Percentiles rank a stretch among this genome's conserved stretches.
phyloP scores from a whole-genome alignment of 345 rosid genomes.

The Citrus sp. region DNA sequence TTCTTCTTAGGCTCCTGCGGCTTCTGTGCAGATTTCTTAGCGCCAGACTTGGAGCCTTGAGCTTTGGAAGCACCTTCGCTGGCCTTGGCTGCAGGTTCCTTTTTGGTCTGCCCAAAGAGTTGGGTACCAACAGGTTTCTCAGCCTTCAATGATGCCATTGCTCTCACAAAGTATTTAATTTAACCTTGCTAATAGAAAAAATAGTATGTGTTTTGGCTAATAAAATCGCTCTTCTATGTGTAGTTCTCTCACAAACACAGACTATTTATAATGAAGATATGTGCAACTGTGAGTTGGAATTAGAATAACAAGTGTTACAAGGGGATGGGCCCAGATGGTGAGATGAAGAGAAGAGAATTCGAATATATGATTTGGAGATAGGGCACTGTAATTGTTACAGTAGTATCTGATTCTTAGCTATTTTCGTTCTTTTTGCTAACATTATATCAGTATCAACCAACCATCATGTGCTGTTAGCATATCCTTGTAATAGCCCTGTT shows the following conservation, averaged over 20 bases:
- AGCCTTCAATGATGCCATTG: constrained; percentile 38
- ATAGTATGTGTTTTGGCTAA: not conserved
- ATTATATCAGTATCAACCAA: not conserved
- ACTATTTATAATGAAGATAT: not conserved
- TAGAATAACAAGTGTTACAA: constrained; percentile 9
- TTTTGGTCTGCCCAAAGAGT: constrained; percentile 31
- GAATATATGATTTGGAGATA: constrained; percentile 15
- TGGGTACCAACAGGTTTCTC: constrained; percentile 45
- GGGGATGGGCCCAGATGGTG: not conserved
- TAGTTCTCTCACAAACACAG: not conserved
- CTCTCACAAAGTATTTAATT: not conserved
- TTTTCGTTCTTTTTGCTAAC: not conserved
- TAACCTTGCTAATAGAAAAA: not conserved
- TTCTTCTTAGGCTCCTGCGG: constrained; percentile 26
- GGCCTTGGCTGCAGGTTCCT: constrained; percentile 29
- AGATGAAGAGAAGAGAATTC: not conserved
- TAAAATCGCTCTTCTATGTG: not conserved
- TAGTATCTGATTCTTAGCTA: constrained; percentile 10
- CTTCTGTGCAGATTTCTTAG: constrained; percentile 22
- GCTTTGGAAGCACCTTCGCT: constrained; percentile 22
- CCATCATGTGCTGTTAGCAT: not conserved
- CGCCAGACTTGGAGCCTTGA: constrained; percentile 11
- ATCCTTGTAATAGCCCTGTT: not conserved
- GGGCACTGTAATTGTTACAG: not conserved
- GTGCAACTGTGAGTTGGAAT: constrained; percentile 9